Conservation (phyloP, 352 stramenopile genomes). For the Phytophthora megakarya region DNA sequence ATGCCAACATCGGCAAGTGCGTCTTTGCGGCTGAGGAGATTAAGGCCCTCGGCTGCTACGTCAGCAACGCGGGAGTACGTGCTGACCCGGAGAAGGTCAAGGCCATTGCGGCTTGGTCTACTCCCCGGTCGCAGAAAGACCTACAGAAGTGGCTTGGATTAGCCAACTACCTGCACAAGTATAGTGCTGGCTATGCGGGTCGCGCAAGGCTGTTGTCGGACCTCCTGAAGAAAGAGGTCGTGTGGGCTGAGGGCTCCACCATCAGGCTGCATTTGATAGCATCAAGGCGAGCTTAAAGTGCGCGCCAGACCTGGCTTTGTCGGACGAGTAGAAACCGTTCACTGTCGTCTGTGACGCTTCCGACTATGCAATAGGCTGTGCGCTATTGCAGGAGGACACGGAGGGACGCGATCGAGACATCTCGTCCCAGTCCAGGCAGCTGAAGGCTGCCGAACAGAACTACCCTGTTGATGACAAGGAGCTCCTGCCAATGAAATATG, state of each 20-base stretch:
- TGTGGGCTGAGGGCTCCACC: slow-evolving; percentile 10
- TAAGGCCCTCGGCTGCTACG: slow-evolving; percentile 22
- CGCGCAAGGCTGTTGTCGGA: slow-evolving; percentile 9
- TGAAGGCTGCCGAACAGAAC: too few relatives aligned
- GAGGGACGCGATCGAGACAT: too few relatives aligned
- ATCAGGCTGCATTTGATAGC: slow-evolving; percentile 18
- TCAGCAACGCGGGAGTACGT: not conserved
- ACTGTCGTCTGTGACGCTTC: not conserved
- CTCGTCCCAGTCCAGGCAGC: not conserved
- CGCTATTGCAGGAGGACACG: not conserved
- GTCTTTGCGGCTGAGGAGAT: slow-evolving; percentile 12
- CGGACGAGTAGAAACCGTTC: not conserved
- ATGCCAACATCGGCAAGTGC: too few relatives aligned
- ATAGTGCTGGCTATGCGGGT: slow-evolving; percentile 14
- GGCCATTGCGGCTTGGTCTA: slow-evolving; percentile 9
- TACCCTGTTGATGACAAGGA: too few relatives aligned
- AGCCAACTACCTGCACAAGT: slow-evolving; percentile 30
- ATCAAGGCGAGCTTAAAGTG: slow-evolving; percentile 22
- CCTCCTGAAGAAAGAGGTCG: slow-evolving; percentile 29
- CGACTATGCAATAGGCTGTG: not conserved
- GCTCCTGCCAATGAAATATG: slow-evolving; percentile 5
- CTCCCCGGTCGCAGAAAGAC: not conserved
- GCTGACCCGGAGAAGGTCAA: slow-evolving; percentile 15
- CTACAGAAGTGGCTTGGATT: slow-evolving; percentile 22
- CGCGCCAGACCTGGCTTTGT: not conserved